phyloP scores from a whole-genome alignment of 1,139 yeast species.

The Geotrichum fermentans region DNA sequence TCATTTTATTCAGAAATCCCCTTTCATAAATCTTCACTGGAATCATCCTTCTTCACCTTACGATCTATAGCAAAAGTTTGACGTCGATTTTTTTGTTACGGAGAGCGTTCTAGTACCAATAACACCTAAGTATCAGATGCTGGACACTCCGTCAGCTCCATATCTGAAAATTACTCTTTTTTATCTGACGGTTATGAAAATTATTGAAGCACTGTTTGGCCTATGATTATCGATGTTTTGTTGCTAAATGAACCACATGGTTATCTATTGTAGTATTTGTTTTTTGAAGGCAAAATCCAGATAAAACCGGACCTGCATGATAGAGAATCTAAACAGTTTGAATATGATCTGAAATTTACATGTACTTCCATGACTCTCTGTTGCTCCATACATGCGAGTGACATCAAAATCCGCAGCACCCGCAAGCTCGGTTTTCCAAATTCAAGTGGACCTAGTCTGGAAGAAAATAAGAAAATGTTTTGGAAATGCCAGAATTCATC shows the following conservation, averaged over 20 bases:
- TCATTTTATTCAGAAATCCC: constrained; percentile 52
- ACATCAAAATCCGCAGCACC: too few species aligned
- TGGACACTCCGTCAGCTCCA: constrained; percentile 44
- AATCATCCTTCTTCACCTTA: constrained; percentile 53
- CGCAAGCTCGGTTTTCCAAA: too few species aligned
- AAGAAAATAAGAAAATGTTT: too few species aligned
- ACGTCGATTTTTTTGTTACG: constrained; percentile 55
- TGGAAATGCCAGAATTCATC: too few species aligned
- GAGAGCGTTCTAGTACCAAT: constrained; percentile 49
- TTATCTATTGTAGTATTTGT: too few species aligned
- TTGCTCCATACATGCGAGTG: too few species aligned
- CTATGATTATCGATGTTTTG: constrained; percentile 63
- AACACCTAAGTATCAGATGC: constrained; percentile 40
- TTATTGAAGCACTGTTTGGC: constrained; percentile 70
- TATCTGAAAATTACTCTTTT: constrained; percentile 70
- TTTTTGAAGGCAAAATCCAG: too few species aligned
- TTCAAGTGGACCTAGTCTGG: too few species aligned
- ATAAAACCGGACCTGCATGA: too few species aligned
- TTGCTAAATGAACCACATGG: constrained; percentile 46
- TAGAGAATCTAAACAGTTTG: too few species aligned
- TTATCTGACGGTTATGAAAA: constrained; percentile 62
- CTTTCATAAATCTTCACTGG: constrained; percentile 78
- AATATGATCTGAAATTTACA: too few species aligned
- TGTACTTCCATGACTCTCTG: too few species aligned
- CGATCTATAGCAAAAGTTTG: constrained; percentile 64